These are phyloP conservation scores for Tylopilus sp. DNA, from an alignment of 1,284 basidiomycete species.

Conservation along the genomic window DNA sequence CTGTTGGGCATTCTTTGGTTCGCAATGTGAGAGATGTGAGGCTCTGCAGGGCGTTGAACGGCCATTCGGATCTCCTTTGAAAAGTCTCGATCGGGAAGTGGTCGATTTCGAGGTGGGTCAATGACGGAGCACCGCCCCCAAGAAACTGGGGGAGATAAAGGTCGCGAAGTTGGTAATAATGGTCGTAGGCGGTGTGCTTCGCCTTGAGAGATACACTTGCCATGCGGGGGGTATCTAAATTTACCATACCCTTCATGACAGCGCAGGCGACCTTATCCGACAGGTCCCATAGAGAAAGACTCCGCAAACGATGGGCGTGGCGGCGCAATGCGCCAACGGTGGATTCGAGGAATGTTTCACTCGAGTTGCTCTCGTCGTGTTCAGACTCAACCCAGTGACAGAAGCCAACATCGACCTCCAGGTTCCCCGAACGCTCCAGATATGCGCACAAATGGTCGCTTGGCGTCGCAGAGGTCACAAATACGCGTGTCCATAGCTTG, in stretches of 20 bases:
- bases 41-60: constrained; percentile 15
- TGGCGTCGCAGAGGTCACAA: constrained; percentile 27
- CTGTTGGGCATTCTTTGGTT: constrained; percentile 17
- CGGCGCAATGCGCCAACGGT: constrained; percentile 9
- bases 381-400: constrained; percentile 24
- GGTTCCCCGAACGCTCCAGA: constrained; percentile 20
- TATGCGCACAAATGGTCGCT: constrained; percentile 9
- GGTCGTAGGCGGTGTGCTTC: constrained; percentile 6
- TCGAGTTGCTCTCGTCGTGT: constrained; percentile 1
- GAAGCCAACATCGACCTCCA: constrained; percentile 16
- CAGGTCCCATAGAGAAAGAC: constrained; percentile 29
- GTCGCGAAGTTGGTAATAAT: constrained; percentile 21
- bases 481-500: constrained; percentile 29
- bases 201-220: constrained; percentile 27
- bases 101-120: constrained; percentile 27
- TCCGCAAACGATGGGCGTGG: constrained; percentile 20
- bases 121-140: constrained; percentile 13
- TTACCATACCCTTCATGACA: constrained; percentile 14
- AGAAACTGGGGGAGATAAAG: constrained; percentile 29
- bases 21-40: constrained; percentile 30
- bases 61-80: constrained; percentile 9
- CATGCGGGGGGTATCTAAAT: constrained; percentile 14
- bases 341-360: constrained; percentile 11
- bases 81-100: constrained; percentile 33
- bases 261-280: constrained; percentile 27